Conservation (phyloP, 1,139 yeast genomes). For the Suhomyces wounanorum region DNA sequence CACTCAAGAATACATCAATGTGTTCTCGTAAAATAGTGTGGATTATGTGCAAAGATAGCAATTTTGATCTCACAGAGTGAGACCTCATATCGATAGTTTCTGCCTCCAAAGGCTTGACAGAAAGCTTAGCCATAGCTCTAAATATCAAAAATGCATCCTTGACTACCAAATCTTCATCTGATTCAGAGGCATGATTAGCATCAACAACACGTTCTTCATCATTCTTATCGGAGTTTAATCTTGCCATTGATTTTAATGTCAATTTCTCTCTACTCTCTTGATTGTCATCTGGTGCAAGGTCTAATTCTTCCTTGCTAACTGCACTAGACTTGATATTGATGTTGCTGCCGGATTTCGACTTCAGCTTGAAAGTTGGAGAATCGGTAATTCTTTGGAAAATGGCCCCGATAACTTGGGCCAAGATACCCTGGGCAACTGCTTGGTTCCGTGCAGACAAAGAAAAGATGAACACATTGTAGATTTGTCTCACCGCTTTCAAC, state of each 20-base stretch:
- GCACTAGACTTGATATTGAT: slow-evolving; percentile 24
- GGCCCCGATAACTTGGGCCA: slow-evolving; percentile 86
- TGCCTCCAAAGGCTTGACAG: slow-evolving; percentile 75
- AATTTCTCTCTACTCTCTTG: slow-evolving; percentile 33
- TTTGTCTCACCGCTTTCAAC: slow-evolving; percentile 87
- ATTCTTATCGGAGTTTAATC: slow-evolving; percentile 49
- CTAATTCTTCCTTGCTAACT: slow-evolving; percentile 22
- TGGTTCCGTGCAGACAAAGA: slow-evolving; percentile 83
- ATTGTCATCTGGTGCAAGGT: slow-evolving; percentile 6
- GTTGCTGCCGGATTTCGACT: slow-evolving; percentile 22
- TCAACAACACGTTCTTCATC: slow-evolving; percentile 58
- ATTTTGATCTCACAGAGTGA: slow-evolving; percentile 87
- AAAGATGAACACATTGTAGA: slow-evolving; percentile 86
- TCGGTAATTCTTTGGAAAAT: slow-evolving; percentile 75
- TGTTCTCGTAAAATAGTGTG: slow-evolving; percentile 86
- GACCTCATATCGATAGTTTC: slow-evolving; percentile 82
- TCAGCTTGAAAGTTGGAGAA: slow-evolving; percentile 21
- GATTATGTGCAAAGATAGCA: slow-evolving; percentile 82
- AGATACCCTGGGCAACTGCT: slow-evolving; percentile 91
- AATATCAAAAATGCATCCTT: slow-evolving; percentile 93
- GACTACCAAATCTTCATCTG: slow-evolving; percentile 65
- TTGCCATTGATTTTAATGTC: slow-evolving; percentile 61
- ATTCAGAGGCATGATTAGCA: slow-evolving; percentile 43
- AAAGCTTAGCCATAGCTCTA: slow-evolving; percentile 91
- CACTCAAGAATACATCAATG: slow-evolving; percentile 76